Conservation (phyloP, 148 eudicot genomes). For the Euryodendron excelsum region DNA sequence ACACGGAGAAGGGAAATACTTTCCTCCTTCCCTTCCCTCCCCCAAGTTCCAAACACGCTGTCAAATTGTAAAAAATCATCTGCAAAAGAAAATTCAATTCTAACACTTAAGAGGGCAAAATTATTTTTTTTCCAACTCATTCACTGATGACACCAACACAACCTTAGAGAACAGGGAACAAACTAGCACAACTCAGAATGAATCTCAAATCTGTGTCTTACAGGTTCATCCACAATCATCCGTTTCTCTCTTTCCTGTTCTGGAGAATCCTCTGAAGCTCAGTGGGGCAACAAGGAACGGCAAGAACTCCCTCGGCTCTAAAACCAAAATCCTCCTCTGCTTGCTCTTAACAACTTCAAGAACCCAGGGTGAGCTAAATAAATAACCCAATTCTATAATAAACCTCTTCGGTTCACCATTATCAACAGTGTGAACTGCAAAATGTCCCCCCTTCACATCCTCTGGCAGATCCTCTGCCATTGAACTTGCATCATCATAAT, state of each 20-base stretch:
- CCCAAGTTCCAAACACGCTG: too few species aligned
- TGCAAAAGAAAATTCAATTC: too few species aligned
- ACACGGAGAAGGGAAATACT: too few species aligned
- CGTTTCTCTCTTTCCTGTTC: constrained; percentile 9
- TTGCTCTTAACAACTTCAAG: constrained; percentile 36
- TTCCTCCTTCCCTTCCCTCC: too few species aligned
- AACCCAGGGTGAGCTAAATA: constrained; percentile 35
- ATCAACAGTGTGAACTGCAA: constrained; percentile 35
- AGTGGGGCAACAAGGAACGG: constrained; percentile 45
- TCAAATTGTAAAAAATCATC: too few species aligned
- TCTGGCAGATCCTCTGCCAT: constrained; percentile 9
- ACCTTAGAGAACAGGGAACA: too few species aligned
- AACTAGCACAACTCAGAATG: neutral
- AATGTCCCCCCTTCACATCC: constrained; percentile 38
- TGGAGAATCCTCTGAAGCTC: constrained; percentile 45
- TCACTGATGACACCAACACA: too few species aligned
- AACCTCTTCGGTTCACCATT: constrained; percentile 35
- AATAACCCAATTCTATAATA: constrained; percentile 31
- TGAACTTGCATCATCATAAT: constrained; percentile 3
- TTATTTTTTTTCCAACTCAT: too few species aligned
- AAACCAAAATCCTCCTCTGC: constrained; percentile 56
- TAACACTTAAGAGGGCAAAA: too few species aligned
- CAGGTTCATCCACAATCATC: neutral
- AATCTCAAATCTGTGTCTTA: neutral
- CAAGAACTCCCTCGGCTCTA: constrained; percentile 42